Percentiles rank a stretch among this genome's conserved stretches.
Conservation (phyloP, 805 yeast species). For the Myxozyma monticola region DNA sequence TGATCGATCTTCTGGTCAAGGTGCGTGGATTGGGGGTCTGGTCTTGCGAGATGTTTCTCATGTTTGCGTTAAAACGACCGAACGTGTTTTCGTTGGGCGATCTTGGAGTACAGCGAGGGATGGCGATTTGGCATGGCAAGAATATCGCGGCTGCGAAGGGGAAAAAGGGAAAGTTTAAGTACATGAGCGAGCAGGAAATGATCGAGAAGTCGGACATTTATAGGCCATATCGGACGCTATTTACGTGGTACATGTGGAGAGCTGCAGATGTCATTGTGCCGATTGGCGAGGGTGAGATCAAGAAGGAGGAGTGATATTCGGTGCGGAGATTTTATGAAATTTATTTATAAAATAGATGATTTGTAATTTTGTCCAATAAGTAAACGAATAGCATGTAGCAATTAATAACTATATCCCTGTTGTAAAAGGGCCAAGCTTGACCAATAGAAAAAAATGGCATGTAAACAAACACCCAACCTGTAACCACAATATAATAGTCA, state of each 20-base stretch:
- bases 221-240: slow-evolving; percentile 54
- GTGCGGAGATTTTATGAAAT: too few species aligned
- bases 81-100: slow-evolving; percentile 79
- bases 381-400: too few species aligned
- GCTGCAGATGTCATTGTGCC: slow-evolving; percentile 28
- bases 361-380: too few species aligned
- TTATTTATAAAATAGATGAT: too few species aligned
- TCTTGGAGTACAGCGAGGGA: slow-evolving; percentile 82
- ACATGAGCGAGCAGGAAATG: slow-evolving; percentile 54
- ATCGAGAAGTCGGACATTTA: slow-evolving; percentile 60
- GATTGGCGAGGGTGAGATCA: slow-evolving; percentile 13
- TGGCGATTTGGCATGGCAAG: slow-evolving; percentile 58
- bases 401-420: too few species aligned
- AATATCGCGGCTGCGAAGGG: slow-evolving; percentile 48
- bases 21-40: slow-evolving; percentile 77
- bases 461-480: too few species aligned
- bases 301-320: not conserved
- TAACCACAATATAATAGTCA: too few species aligned
- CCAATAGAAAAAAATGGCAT: too few species aligned
- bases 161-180: slow-evolving; percentile 43
- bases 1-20: slow-evolving; percentile 50
- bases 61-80: slow-evolving; percentile 64
- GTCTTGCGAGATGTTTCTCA: slow-evolving; percentile 85
- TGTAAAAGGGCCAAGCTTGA: too few species aligned
- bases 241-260: slow-evolving; percentile 32